Conservation (phyloP, 192 early-diverging fungal genomes). For the Mortierella hygrophila region DNA sequence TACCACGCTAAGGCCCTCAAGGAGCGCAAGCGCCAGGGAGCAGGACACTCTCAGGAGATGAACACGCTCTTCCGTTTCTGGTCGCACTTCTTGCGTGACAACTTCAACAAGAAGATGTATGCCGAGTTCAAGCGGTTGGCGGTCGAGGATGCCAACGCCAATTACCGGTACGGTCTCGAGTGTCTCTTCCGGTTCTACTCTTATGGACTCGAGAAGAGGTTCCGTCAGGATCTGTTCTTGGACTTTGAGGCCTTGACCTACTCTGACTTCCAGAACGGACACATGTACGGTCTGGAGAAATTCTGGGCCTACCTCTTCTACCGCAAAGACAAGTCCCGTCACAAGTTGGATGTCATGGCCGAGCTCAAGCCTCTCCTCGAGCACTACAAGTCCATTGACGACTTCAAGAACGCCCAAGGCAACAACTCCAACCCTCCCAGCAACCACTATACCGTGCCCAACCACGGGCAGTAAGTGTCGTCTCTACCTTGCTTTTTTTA, state of each 20-base stretch:
- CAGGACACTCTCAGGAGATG: constrained; percentile 96
- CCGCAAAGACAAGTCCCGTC: constrained; percentile 85
- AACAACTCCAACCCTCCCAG: constrained; percentile 48
- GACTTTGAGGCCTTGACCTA: constrained; percentile 91
- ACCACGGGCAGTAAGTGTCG: constrained; percentile 30
- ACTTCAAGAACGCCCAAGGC: constrained; percentile 54
- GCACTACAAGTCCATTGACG: constrained; percentile 67
- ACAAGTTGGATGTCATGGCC: constrained; percentile 67
- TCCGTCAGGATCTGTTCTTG: constrained; percentile 84
- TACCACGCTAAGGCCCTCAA: constrained; percentile 93
- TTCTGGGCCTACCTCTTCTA: constrained; percentile 96
- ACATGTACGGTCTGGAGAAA: constrained; percentile 94
- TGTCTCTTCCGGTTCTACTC: constrained; percentile 98
- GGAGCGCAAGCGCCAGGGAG: constrained; percentile 92
- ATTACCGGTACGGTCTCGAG: constrained; percentile 96
- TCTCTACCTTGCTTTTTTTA: background rate
- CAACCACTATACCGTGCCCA: constrained; percentile 52
- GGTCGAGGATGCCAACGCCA: constrained; percentile 86
- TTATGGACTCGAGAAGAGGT: constrained; percentile 93
- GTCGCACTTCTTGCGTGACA: constrained; percentile 97
- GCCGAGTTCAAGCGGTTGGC: constrained; percentile 92
- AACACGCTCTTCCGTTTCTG: constrained; percentile 98
- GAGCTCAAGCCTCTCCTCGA: constrained; percentile 69
- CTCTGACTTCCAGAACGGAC: constrained; percentile 79
- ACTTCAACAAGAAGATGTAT: constrained; percentile 96